Conservation (phyloP, 108 stramenopile species). For the Cyclotella cryptica region DNA sequence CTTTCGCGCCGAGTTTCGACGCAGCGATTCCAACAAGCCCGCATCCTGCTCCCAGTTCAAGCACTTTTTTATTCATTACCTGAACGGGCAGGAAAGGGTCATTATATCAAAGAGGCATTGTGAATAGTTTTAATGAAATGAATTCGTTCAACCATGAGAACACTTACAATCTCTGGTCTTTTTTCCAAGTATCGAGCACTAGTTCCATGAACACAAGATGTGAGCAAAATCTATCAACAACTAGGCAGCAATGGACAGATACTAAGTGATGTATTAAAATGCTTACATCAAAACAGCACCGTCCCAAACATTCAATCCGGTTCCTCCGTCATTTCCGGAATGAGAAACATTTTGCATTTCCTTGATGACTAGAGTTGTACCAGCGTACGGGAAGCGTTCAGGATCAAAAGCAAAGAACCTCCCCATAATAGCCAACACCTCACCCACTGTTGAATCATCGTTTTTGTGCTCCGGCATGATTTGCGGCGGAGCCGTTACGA, state of each 20-base stretch:
- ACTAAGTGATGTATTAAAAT: neutral
- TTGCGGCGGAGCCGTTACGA: too few relatives aligned
- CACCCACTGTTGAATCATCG: neutral
- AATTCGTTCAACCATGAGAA: too few relatives aligned
- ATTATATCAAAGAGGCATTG: too few relatives aligned
- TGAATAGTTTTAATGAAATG: too few relatives aligned
- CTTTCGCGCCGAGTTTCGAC: constrained; percentile 50
- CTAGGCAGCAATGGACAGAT: constrained; percentile 7
- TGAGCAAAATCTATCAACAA: neutral
- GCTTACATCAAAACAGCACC: constrained; percentile 66
- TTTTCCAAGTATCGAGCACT: constrained; percentile 42
- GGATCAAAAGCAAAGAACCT: constrained; percentile 45
- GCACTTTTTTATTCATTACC: constrained; percentile 50
- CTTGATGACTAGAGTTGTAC: constrained; percentile 34
- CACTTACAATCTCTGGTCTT: constrained; percentile 32
- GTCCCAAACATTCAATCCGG: constrained; percentile 81
- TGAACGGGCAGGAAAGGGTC: neutral
- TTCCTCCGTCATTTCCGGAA: constrained; percentile 51
- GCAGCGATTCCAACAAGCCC: constrained; percentile 73
- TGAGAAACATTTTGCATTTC: constrained; percentile 37
- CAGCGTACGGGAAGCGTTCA: constrained; percentile 37
- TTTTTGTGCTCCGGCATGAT: neutral
- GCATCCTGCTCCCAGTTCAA: constrained; percentile 78
- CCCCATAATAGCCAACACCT: constrained; percentile 35
- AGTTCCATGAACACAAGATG: neutral